Evolutionary conservation across 176 grass and related monocot species (phyloP), one percentile per base, ranked within the genome.

Genomic region (Pontederia paniculata): DNA sequence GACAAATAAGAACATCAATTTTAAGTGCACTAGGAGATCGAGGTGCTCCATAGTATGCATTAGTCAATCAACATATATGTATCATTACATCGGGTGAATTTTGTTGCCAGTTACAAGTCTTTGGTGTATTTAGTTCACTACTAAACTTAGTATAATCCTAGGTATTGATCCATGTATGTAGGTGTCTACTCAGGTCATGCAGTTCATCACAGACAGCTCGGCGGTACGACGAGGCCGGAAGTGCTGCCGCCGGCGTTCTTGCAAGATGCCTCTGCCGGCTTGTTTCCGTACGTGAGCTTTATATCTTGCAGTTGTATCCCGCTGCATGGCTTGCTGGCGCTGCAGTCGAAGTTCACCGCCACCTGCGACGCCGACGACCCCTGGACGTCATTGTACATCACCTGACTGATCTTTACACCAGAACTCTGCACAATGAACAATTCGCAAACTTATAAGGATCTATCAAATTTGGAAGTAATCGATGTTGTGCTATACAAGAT

Each of bases 261-360:
- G 79, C 91, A 96, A 2, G 17, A 76, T 0, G 91, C 69, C 18
- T 42, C 17, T 6, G 91, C 73, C 17, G 16, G 49, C 14, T 63
- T 55, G 31, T 57, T 64, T 15, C 14, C 52, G 54, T 97, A 87
- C 1, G 44, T 77, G 9, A 97, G 74, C 74, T 70, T 73, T 7
- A 97, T 78, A 37, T 87, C 74, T 44, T 83, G 77, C 68, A 97
- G 17, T 21, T 55, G 77, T 58, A 97, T 97, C 44, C 72, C 82
- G 12, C 77, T 87, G 71, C 91, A 97, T 0, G 91, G 91, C 64
- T 84, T 76, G 77, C 74, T 89, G 50, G 81, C 19, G 64, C 91
- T 90, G 55, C 91, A 97, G 70, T 96, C 71, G 20, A 96, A 85
- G 45, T 60, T 83, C 22, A 89, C 79, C 4, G 82, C 91, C 9